Evolutionary conservation across 352 stramenopile species (phyloP), one percentile per base, ranked within the genome.

Genomic region (Phytopythium oedochilum): DNA sequence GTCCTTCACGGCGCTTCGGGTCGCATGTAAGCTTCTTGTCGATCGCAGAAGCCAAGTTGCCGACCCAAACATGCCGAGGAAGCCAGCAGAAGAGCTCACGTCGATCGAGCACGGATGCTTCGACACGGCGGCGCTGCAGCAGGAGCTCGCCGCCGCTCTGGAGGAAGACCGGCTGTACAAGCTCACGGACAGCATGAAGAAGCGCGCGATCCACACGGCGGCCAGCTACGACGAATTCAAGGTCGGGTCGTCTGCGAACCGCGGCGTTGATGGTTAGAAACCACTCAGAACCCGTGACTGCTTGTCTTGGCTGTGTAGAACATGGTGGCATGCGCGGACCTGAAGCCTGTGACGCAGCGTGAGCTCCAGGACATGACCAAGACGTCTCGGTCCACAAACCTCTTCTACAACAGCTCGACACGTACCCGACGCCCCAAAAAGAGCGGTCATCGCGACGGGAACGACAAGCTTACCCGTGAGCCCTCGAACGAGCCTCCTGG

Each of bases 161-260:
- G 82, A 95, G 48, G 82, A 90, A 20, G 83, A 94, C 40, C 81
- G 86, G 40, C 53, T 88, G 23, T 95, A 95, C 64, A 91, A 89
- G 55, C 69, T 85, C 36, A 95, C 86, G 0, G 86, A 95, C 64
- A 78, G 59, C 43, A 89, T 90, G 77, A 95, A 95, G 66, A 95
- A 95, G 61, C 86, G 83, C 5, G 86, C 86, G 45, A 95, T 94
- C 59, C 83, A 92, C 60, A 92, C 82, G 0, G 83, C 86, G 2
- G 62, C 70, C 6, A 93, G 64, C 70, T 95, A 94, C 61, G 82
- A 95, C 54, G 86, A 95, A 52, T 93, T 95, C 63, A 89, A 88
- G 66, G 85, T 92, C 23, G 43, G 23, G 12, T 32, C n/a, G 12
- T 39, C 39, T 25, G 31, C 5, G 22, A 25, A 2, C 20, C 28